Base-by-base conservation (phyloP, 768 basidiomycete species). In the Botryobasidium botryosum region DNA sequence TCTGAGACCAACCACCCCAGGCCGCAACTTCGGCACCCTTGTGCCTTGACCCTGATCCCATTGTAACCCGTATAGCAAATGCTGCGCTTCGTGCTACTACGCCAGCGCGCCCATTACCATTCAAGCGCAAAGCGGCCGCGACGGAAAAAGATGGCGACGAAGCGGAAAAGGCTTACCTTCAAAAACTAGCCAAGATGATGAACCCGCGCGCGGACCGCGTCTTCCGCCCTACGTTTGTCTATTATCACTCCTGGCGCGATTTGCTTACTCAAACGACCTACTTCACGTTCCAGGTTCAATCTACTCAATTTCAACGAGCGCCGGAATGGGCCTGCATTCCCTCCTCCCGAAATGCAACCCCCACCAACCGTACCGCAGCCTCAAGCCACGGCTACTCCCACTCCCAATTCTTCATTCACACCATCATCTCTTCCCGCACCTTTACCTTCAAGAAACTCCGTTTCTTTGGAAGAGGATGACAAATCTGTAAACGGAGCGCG, bases 141-240 rank as follows among this genome's bases (percentile, higher is more conserved):
- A 61, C 76, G 54, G 78, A 81, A 32, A 72, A 73, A 5, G 82
- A 82, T 51, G 79, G 81, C 46, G 79, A 83, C 45, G 82, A 83
- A 49, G 69, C 71, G 3, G 79, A 83, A 52, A 81, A 74, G 57
- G 75, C 72, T 24, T 72, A 79, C 38, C 70, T 77, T 41, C 64
- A 69, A 18, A 82, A 83, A 66, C 72, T 88, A 44, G 70, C 81
- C 64, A 71, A 79, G 44, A 82, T 77, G 62, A 82, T 83, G 81
- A 73, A 73, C 42, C 79, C 81, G 7, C 64, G 27, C 15, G 40
- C 40, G 8, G 26, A 42, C 13, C 40, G 40, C 29, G 23, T 21
- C 23, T 42, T 42, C 12, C 26, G 24, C 23, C 12, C 40, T 27
- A 8, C 13, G 40, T 42, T 15, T 8, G 40, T 31, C 12, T 8